These are phyloP conservation scores for Cornus florida DNA, from an alignment of 148 eudicot species.

Conservation along the genomic window DNA sequence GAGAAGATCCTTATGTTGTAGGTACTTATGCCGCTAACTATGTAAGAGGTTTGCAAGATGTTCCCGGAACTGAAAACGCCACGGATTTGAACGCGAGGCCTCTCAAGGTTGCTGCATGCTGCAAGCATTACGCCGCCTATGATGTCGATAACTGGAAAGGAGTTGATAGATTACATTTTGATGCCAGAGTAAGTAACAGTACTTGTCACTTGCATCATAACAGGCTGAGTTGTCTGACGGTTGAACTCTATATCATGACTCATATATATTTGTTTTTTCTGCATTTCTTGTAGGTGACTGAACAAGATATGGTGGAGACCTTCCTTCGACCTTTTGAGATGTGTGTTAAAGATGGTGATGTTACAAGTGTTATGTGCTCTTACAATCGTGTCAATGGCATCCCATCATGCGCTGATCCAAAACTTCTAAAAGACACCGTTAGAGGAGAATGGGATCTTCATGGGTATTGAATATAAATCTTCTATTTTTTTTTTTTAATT, in stretches of 20 bases:
- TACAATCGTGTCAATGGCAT: constrained; percentile 34
- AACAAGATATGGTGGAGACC: constrained; percentile 43
- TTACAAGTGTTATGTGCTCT: constrained; percentile 40
- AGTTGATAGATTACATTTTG: constrained; percentile 18
- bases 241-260: no score
- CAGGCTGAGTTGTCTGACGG: no score
- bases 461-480: constrained; percentile 12
- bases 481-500: no score
- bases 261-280: not conserved
- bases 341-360: constrained; percentile 40
- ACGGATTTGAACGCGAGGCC: constrained; percentile 20
- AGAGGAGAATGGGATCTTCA: constrained; percentile 37
- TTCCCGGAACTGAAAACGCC: constrained; percentile 3
- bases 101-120: constrained; percentile 34
- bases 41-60: constrained; percentile 36
- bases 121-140: constrained; percentile 34
- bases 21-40: constrained; percentile 24
- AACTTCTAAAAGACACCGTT: constrained; percentile 21
- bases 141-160: constrained; percentile 31
- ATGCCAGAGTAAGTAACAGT: constrained; percentile 19
- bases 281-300: constrained; percentile 20
- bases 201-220: no score
- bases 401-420: constrained; percentile 31
- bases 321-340: constrained; percentile 32
- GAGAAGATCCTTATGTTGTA: constrained; percentile 32